phyloP scores from a whole-genome alignment of 202 grass and related monocot species.

The Panicum virgatum region DNA sequence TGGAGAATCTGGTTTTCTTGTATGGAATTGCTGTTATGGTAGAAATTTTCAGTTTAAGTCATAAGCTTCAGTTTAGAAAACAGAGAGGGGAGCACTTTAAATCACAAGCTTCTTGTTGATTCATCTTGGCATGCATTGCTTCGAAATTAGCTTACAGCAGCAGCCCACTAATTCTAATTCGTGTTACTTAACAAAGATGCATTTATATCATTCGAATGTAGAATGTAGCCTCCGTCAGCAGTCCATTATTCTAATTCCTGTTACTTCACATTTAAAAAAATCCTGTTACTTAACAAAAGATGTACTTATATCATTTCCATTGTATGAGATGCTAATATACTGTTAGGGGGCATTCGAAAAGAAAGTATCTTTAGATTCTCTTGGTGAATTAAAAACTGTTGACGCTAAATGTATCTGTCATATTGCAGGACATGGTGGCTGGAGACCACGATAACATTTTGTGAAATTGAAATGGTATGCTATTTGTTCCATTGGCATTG shows the following conservation, averaged over 20 bases:
- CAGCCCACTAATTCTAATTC: background rate
- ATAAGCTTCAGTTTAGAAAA: background rate
- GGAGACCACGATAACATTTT: conserved; percentile 79
- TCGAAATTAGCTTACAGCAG: background rate
- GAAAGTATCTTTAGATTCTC: background rate
- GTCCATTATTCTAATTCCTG: background rate
- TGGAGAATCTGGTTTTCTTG: background rate
- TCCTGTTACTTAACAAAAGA: background rate
- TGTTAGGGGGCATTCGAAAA: background rate
- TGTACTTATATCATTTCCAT: background rate
- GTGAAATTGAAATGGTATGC: conserved; percentile 40
- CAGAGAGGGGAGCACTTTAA: background rate
- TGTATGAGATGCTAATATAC: conserved; percentile 4
- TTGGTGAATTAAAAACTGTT: background rate
- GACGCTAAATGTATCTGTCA: conserved; percentile 33
- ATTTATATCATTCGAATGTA: background rate
- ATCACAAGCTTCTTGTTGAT: conserved; percentile 3
- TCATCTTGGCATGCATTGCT: background rate
- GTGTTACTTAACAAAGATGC: background rate
- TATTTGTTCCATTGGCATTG: conserved; percentile 3
- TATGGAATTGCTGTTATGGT: background rate
- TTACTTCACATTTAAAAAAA: too few species aligned
- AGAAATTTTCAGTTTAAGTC: background rate
- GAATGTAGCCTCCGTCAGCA: background rate
- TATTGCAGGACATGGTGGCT: conserved; percentile 66